These are phyloP conservation scores for Fomitopsis pinicola DNA, from an alignment of 1,284 basidiomycete species.

Conservation along the genomic window DNA sequence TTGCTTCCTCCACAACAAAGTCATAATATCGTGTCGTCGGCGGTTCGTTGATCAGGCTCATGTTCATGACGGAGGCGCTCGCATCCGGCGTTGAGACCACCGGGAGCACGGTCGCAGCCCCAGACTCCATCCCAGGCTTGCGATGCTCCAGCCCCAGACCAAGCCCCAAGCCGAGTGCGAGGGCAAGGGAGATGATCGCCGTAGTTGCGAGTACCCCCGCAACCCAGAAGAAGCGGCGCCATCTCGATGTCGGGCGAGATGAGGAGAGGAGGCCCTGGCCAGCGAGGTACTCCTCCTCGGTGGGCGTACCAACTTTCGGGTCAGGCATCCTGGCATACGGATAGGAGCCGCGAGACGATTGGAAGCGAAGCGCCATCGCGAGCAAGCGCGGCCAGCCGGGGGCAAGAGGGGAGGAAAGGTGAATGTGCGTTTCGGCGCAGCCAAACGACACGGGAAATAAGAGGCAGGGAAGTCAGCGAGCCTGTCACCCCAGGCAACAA, in stretches of 20 bases:
- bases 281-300: not conserved
- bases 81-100: slow-evolving; percentile 15
- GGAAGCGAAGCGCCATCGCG: not conserved
- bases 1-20: slow-evolving; percentile 28
- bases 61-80: slow-evolving; percentile 23
- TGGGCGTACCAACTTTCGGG: not conserved
- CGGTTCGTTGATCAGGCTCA: slow-evolving; percentile 24
- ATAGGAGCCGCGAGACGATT: not conserved
- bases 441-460: not conserved
- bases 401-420: not conserved
- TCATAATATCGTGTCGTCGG: slow-evolving; percentile 30
- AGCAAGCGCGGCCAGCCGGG: not conserved
- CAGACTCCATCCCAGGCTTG: not conserved
- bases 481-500: not conserved
- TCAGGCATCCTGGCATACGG: not conserved
- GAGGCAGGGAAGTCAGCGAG: not conserved
- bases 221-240: slow-evolving; percentile 1
- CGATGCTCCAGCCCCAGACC: slow-evolving; percentile 28
- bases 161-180: slow-evolving; percentile 38
- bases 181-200: slow-evolving; percentile 18
- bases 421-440: not conserved
- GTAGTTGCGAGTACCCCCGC: not conserved
- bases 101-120: slow-evolving; percentile 4
- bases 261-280: not conserved
- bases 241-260: not conserved